phyloP scores from a whole-genome alignment of 768 basidiomycete genomes.

The Thelephora ganbajun region DNA sequence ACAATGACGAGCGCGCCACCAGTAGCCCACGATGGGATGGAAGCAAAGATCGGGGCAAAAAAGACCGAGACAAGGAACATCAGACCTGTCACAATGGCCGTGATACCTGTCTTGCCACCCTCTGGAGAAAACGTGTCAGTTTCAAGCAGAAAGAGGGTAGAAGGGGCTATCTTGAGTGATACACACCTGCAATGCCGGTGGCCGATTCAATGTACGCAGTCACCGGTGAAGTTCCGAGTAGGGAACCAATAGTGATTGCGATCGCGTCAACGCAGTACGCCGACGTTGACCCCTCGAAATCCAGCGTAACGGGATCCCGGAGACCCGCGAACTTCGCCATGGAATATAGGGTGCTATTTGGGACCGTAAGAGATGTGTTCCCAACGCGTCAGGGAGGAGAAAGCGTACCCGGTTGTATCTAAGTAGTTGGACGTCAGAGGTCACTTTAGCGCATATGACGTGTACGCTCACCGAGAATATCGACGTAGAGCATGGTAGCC shows the following conservation, averaged over 20 bases:
- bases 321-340: constrained; percentile 90
- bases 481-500: constrained; percentile 82
- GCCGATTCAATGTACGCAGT: constrained; percentile 77
- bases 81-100: constrained; percentile 57
- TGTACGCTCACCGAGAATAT: constrained; percentile 48
- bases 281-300: constrained; percentile 73
- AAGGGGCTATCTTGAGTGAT: not conserved
- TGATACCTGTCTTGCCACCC: constrained; percentile 81
- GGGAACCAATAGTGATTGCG: constrained; percentile 66
- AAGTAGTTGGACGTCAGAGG: not conserved
- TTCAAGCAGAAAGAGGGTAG: not conserved
- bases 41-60: constrained; percentile 82
- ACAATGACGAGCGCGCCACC: constrained; percentile 78
- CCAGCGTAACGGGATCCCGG: constrained; percentile 69
- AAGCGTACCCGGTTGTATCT: constrained; percentile 33
- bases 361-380: not conserved
- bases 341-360: constrained; percentile 50
- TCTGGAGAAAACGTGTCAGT: constrained; percentile 25
- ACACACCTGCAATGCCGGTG: constrained; percentile 59
- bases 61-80: constrained; percentile 78
- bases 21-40: constrained; percentile 79
- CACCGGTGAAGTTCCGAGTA: constrained; percentile 70
- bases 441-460: not conserved
- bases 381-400: not conserved
- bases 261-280: constrained; percentile 80